A percentile compares a stretch with the other conserved stretches of the same genome.
Evolutionary conservation across 148 eudicot species (phyloP).

Genomic region (Rhododendron ovatum): DNA sequence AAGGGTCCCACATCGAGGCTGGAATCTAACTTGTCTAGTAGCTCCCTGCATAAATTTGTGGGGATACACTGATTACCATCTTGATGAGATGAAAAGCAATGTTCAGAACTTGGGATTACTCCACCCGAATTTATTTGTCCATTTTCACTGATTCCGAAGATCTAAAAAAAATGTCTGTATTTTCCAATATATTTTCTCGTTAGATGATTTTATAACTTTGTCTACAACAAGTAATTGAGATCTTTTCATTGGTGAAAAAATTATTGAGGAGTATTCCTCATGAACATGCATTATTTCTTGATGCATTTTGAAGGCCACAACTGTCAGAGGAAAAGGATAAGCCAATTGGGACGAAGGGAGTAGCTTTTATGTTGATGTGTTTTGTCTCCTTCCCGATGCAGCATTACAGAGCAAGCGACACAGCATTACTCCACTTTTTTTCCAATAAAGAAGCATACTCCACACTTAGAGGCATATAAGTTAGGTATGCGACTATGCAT

Average conservation of each 20-base stretch:
- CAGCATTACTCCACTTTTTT: neutral
- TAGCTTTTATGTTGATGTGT: neutral
- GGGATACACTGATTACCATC: neutral
- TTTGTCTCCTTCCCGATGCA: neutral
- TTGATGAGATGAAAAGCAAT: neutral
- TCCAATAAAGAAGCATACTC: neutral
- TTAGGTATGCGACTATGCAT: neutral
- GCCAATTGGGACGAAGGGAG: neutral
- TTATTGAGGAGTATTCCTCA: neutral
- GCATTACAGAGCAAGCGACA: neutral
- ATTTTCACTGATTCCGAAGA: neutral
- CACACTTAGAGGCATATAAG: neutral
- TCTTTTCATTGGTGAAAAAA: neutral
- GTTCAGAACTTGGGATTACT: neutral
- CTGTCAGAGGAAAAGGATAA: neutral
- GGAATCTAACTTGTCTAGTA: conserved; percentile 7
- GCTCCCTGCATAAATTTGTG: conserved; percentile 2
- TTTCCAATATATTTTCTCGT: neutral
- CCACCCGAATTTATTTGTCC: neutral
- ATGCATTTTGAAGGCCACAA: neutral
- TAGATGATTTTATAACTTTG: neutral
- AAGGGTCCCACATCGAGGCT: conserved; percentile 4
- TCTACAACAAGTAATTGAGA: neutral
- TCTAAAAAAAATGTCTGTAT: neutral
- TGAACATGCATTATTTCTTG: neutral